Percentiles rank a stretch among this genome's conserved stretches.
These are phyloP conservation scores for Poronia punctata DNA, from an alignment of 495 filamentous ascomycete species.

Conservation along the genomic window DNA sequence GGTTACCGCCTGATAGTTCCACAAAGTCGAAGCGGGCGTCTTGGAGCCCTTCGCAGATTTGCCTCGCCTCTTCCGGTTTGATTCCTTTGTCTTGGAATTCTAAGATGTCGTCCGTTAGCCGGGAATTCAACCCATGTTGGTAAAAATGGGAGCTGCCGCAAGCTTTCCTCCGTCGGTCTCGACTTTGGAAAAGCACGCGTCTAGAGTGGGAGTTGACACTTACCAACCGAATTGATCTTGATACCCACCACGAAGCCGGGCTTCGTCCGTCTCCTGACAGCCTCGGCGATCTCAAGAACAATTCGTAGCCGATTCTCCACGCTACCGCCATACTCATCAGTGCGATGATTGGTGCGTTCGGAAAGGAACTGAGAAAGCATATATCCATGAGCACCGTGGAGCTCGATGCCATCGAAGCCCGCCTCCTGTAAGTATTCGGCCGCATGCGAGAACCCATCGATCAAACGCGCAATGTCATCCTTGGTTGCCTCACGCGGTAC, in stretches of 20 bases:
- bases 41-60: slow-evolving; percentile 48
- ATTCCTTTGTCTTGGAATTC: slow-evolving; percentile 53
- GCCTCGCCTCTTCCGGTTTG: slow-evolving; percentile 43
- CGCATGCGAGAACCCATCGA: slow-evolving; percentile 45
- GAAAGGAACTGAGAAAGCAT: slow-evolving; percentile 66
- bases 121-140: no score
- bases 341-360: slow-evolving; percentile 52
- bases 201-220: no score
- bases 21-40: slow-evolving; percentile 51
- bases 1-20: slow-evolving; percentile 55
- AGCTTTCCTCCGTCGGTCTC: no score
- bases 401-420: slow-evolving; percentile 70
- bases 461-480: slow-evolving; percentile 43
- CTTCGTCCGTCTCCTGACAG: slow-evolving; percentile 52
- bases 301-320: slow-evolving; percentile 62
- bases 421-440: slow-evolving; percentile 51
- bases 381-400: slow-evolving; percentile 67
- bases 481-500: slow-evolving; percentile 32
- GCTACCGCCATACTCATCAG: slow-evolving; percentile 59
- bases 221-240: no score
- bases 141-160: no score
- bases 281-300: slow-evolving; percentile 46
- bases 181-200: no score
- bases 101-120: no score
- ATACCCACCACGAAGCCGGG: no score